A percentile compares a stretch with the other conserved stretches of the same genome.
Evolutionary conservation across 2,329 filamentous ascomycete species (phyloP).

Genomic region (Claviceps arundinis): DNA sequence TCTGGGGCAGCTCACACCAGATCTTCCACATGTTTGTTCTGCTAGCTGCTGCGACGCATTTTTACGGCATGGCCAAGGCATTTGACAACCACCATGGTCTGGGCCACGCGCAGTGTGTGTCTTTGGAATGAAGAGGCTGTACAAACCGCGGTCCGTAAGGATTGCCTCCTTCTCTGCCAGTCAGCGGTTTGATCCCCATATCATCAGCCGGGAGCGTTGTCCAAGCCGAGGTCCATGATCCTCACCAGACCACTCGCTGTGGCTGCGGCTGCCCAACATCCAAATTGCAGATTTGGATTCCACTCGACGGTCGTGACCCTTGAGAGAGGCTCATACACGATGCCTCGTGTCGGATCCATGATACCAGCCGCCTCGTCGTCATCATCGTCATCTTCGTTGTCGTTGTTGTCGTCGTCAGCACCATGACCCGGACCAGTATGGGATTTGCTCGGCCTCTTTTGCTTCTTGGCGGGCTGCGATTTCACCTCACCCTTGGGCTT

Average conservation of each 20-base stretch:
- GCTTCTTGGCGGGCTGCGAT: conserved; percentile 21
- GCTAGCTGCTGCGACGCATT: conserved; percentile 66
- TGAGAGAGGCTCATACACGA: conserved; percentile 49
- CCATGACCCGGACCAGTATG: conserved; percentile 14
- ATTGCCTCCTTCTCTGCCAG: background rate
- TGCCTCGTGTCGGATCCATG: conserved; percentile 27
- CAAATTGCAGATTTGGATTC: conserved; percentile 54
- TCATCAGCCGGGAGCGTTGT: conserved; percentile 12
- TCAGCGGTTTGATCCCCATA: background rate
- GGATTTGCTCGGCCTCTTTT: conserved; percentile 23
- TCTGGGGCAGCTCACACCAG: conserved; percentile 88
- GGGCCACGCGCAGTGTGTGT: conserved; percentile 36
- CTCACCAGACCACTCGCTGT: conserved; percentile 54
- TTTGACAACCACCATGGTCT: conserved; percentile 72
- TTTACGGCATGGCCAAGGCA: conserved; percentile 67
- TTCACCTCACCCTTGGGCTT: conserved; percentile 30
- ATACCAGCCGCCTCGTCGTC: conserved; percentile 19
- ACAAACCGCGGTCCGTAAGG: too few species aligned
- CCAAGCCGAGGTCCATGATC: conserved; percentile 50
- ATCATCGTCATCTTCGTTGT: conserved; percentile 15
- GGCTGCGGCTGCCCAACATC: conserved; percentile 53
- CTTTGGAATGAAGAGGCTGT: conserved; percentile 3
- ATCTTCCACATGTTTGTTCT: conserved; percentile 89
- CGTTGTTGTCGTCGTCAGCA: conserved; percentile 19
- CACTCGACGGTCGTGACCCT: conserved; percentile 49